Evolutionary conservation across 179 eudicot species (phyloP).

Genomic region (Kewa caespitosa): DNA sequence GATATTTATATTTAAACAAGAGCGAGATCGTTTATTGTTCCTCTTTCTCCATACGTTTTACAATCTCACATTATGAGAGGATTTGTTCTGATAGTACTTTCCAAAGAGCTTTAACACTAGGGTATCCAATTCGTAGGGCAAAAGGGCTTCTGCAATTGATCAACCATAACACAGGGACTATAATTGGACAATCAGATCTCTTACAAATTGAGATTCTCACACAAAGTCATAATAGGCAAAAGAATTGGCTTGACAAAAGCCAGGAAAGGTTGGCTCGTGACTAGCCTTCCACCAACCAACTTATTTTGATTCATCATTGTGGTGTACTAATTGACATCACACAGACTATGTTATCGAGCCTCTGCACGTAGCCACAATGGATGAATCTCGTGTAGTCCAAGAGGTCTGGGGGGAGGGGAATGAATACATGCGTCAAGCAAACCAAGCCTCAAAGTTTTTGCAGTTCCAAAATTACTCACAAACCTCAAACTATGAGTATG

Average conservation of each 20-base stretch:
- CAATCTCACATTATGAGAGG: background rate
- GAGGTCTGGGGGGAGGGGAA: too few species aligned
- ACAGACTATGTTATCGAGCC: too few species aligned
- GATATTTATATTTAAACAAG: background rate
- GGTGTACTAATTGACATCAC: too few species aligned
- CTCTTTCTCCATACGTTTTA: background rate
- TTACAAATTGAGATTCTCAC: background rate
- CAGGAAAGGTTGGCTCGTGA: background rate
- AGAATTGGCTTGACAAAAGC: too few species aligned
- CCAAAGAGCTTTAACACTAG: background rate
- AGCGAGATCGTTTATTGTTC: background rate
- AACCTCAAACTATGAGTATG: background rate
- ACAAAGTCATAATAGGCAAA: background rate
- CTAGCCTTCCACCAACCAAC: background rate
- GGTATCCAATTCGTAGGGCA: background rate
- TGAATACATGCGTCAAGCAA: background rate
- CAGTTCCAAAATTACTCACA: background rate
- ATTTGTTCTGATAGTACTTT: too few species aligned
- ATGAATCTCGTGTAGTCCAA: too few species aligned
- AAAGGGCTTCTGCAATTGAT: background rate
- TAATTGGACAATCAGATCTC: background rate
- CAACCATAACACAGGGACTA: background rate
- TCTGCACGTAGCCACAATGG: too few species aligned
- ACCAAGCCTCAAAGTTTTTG: background rate
- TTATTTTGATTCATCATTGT: too few species aligned